Evolutionary conservation across 1,139 yeast genomes (phyloP).

Genomic region (Geotrichum restrictum): DNA sequence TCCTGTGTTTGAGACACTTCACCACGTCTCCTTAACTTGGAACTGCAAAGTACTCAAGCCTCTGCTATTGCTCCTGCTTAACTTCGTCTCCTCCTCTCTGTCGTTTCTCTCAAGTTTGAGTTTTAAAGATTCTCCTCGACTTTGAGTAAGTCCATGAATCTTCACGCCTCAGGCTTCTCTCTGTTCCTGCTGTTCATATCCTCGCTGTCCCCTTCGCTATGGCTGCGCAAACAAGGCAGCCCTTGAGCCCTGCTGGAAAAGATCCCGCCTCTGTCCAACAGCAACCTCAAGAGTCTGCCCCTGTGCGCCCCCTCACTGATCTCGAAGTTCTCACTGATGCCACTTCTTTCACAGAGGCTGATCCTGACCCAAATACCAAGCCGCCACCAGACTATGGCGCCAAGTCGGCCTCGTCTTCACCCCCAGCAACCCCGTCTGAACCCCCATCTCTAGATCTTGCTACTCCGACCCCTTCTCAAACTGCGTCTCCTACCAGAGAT

Average conservation of each 20-base stretch:
- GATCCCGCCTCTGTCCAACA: not conserved
- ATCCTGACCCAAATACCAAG: not conserved
- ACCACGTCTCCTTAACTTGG: no score
- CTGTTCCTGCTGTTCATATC: not conserved
- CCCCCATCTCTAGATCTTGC: slow-evolving; percentile 22
- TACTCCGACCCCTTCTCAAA: slow-evolving; percentile 23
- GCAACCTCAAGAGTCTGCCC: not conserved
- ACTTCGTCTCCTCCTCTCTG: no score
- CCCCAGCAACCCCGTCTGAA: slow-evolving; percentile 20
- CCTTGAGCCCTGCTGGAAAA: slow-evolving; percentile 4
- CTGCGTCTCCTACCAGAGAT: slow-evolving; percentile 21
- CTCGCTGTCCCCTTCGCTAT: slow-evolving; percentile 1
- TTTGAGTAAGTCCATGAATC: not conserved
- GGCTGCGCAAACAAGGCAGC: slow-evolving; percentile 13
- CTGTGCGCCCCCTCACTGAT: not conserved
- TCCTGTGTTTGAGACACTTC: no score
- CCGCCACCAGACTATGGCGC: slow-evolving; percentile 7
- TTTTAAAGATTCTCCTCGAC: not conserved
- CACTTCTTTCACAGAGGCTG: not conserved
- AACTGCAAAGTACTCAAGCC: no score
- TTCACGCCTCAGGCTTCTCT: not conserved
- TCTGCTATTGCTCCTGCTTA: no score
- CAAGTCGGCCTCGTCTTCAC: slow-evolving; percentile 14
- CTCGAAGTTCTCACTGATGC: not conserved
- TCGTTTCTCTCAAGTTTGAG: no score